phyloP scores from a whole-genome alignment of 257 asterid genomes.

The Rhazya stricta region DNA sequence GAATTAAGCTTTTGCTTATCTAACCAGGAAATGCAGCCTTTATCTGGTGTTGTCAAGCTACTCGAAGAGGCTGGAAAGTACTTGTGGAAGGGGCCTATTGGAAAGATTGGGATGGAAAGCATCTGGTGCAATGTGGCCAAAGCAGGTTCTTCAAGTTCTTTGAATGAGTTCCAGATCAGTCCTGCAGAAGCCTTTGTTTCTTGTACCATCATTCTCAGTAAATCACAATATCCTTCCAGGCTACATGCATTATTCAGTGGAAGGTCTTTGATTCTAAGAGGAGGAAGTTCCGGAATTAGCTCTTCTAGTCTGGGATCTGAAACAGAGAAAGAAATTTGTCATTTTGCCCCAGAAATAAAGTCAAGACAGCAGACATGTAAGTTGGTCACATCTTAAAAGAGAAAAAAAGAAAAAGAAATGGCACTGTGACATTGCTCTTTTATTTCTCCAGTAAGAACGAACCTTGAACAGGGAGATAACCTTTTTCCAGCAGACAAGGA shows the following conservation, averaged over 20 bases:
- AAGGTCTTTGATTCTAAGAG: constrained; percentile 39
- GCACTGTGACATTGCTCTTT: too few species aligned
- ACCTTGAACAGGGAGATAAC: constrained; percentile 20
- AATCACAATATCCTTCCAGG: constrained; percentile 12
- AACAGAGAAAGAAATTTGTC: background rate
- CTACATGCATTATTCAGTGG: constrained; percentile 20
- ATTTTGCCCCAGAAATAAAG: too few species aligned
- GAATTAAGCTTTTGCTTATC: constrained; percentile 19
- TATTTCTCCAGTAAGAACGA: background rate
- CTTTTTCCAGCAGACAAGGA: constrained; percentile 13
- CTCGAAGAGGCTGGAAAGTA: constrained; percentile 27
- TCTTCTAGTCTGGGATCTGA: constrained; percentile 30
- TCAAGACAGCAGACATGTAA: too few species aligned
- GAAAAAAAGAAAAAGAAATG: too few species aligned
- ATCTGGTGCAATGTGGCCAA: constrained; percentile 21
- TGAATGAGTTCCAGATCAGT: constrained; percentile 36
- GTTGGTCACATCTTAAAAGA: too few species aligned
- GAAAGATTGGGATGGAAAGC: constrained; percentile 30
- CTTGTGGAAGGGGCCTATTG: constrained; percentile 43
- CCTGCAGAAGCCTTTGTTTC: constrained; percentile 34
- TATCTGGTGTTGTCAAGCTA: constrained; percentile 23
- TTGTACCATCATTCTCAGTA: constrained; percentile 21
- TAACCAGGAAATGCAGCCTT: constrained; percentile 24
- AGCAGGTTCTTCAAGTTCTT: constrained; percentile 37
- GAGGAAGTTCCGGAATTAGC: constrained; percentile 39